Conservation (phyloP, 441 rosid genomes). For the Macaranga tanarius region DNA sequence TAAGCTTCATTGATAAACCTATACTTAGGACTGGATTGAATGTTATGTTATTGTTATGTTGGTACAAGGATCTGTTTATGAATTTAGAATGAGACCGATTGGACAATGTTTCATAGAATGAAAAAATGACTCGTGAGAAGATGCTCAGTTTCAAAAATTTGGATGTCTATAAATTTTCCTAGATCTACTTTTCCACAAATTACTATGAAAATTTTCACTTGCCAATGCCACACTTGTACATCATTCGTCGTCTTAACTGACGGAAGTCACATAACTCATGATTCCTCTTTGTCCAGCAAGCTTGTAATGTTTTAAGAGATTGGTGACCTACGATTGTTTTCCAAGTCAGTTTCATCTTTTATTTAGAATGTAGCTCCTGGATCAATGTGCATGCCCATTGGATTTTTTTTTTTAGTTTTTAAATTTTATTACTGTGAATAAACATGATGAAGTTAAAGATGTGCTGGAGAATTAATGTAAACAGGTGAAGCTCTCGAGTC, state of each 20-base stretch:
- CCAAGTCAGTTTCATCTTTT: not conserved
- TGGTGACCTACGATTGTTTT: not conserved
- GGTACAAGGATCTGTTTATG: not conserved
- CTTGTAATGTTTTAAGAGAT: constrained; percentile 8
- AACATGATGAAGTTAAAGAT: not conserved
- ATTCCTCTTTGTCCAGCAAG: not conserved
- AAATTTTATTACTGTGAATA: not conserved
- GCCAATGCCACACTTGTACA: not conserved
- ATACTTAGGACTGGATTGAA: constrained; percentile 1
- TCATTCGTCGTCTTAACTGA: not conserved
- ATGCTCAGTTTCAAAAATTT: not conserved
- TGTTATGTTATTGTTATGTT: not conserved
- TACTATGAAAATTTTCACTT: not conserved
- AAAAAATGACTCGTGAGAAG: not conserved
- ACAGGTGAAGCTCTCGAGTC: not conserved
- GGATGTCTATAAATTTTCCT: not conserved
- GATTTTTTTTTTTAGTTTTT: not conserved
- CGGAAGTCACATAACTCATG: not conserved
- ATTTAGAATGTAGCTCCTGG: not conserved
- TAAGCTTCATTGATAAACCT: not conserved
- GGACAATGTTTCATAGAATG: not conserved
- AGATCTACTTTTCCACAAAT: not conserved
- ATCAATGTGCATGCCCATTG: not conserved
- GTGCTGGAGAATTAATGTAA: not conserved
- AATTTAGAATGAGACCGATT: constrained; percentile 3